Evolutionary conservation across 2,329 filamentous ascomycete genomes (phyloP).

Genomic region (Fusarium floridanum): DNA sequence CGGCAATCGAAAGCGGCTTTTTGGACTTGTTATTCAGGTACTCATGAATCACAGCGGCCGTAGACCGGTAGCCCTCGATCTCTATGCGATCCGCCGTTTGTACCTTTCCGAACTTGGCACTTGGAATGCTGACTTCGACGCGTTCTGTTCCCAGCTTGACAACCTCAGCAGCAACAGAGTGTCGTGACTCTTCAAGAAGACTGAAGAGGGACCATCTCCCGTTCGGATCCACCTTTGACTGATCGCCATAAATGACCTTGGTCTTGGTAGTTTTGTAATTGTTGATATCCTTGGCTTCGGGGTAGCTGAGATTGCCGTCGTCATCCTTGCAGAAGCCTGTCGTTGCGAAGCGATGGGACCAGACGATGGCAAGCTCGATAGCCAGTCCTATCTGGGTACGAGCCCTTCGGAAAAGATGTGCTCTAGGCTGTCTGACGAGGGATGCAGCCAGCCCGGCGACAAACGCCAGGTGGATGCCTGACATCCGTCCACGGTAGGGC

Average conservation of each 20-base stretch:
- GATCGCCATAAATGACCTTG: not conserved
- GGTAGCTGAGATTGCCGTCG: not conserved
- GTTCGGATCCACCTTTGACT: too few species aligned
- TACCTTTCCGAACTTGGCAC: not conserved
- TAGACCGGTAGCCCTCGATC: not conserved
- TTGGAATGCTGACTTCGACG: not conserved
- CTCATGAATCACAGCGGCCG: not conserved
- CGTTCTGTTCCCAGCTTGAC: not conserved
- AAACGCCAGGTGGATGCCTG: not conserved
- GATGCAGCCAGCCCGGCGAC: not conserved
- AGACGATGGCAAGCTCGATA: not conserved
- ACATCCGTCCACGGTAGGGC: not conserved
- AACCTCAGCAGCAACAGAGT: not conserved
- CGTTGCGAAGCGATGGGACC: not conserved
- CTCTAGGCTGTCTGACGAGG: not conserved
- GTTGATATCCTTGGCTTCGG: not conserved
- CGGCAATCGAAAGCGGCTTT: not conserved
- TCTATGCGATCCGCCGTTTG: not conserved
- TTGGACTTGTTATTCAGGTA: not conserved
- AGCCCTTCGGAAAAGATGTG: too few species aligned
- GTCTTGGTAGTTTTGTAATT: not conserved
- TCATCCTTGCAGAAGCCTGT: not conserved
- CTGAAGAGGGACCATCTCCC: too few species aligned
- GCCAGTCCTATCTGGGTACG: not conserved
- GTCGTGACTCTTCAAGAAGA: too few species aligned